Conservation (phyloP, 2,329 filamentous ascomycete genomes). For the Berkeleyomyces basicola region DNA sequence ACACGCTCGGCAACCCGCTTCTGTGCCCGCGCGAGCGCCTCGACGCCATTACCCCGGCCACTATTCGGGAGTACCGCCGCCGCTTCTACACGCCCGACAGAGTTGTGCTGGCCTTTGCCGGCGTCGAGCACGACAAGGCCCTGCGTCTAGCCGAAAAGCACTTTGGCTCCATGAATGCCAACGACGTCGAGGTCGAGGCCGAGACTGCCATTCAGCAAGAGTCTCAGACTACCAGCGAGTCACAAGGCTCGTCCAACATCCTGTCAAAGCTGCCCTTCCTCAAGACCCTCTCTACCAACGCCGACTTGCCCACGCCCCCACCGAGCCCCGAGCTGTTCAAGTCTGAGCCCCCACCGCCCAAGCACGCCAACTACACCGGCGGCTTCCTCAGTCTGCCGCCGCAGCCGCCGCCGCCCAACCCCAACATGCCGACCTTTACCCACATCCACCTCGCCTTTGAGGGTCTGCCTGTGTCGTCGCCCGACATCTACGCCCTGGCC, state of each 20-base stretch:
- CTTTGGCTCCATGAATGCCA: constrained; percentile 72
- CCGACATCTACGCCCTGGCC: constrained; percentile 91
- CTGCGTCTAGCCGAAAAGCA: constrained; percentile 64
- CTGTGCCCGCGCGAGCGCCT: constrained; percentile 79
- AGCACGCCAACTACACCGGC: constrained; percentile 62
- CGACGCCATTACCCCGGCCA: constrained; percentile 51
- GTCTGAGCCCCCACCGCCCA: constrained; percentile 43
- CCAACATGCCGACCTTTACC: constrained; percentile 63
- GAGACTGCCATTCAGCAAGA: constrained; percentile 29
- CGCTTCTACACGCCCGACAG: constrained; percentile 78
- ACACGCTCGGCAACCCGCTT: constrained; percentile 86
- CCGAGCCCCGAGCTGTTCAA: constrained; percentile 17
- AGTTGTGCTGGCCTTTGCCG: constrained; percentile 90
- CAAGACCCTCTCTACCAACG: constrained; percentile 71
- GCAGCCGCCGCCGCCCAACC: constrained; percentile 61
- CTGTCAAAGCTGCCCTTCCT: constrained; percentile 78
- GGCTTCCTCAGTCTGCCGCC: constrained; percentile 77
- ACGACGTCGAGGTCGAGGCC: constrained; percentile 17
- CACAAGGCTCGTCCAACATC: constrained; percentile 38
- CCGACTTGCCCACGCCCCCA: constrained; percentile 28
- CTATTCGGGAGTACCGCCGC: constrained; percentile 63
- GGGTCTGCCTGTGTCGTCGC: constrained; percentile 73
- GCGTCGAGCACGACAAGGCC: constrained; percentile 67
- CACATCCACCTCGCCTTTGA: constrained; percentile 96
- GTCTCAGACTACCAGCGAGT: constrained; percentile 37